Conservation (phyloP, 1,139 yeast species). For the Debaryomyces singareniensis region DNA sequence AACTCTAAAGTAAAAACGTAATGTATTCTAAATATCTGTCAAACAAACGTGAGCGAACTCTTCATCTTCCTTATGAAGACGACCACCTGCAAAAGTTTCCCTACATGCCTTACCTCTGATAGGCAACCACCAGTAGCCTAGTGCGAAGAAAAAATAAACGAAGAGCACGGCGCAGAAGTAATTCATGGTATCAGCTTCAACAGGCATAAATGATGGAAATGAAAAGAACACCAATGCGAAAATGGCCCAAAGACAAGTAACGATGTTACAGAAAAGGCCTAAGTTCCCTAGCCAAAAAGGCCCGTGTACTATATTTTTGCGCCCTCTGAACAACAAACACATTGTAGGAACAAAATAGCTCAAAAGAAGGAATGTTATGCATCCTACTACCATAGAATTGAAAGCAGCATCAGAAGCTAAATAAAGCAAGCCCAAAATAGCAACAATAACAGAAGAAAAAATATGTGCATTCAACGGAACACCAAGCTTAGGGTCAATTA, state of each 20-base stretch:
- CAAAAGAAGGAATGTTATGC: conserved; percentile 38
- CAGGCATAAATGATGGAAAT: conserved; percentile 65
- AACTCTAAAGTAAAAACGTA: too few relatives aligned
- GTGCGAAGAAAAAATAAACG: conserved; percentile 46
- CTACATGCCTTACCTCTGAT: conserved; percentile 33
- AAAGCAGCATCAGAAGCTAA: conserved; percentile 39
- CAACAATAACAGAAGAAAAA: conserved; percentile 32
- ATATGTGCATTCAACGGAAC: conserved; percentile 42
- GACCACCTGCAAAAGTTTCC: conserved; percentile 40
- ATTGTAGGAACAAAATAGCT: conserved; percentile 37
- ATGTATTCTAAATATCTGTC: conserved; percentile 4
- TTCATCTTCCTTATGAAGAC: conserved; percentile 34
- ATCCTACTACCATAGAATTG: conserved; percentile 41
- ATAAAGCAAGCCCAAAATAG: conserved; percentile 36
- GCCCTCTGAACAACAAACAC: conserved; percentile 50
- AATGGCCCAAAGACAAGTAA: conserved; percentile 52
- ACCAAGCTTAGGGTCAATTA: conserved; percentile 36
- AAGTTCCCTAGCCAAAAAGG: conserved; percentile 56
- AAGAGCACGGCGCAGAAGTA: conserved; percentile 64
- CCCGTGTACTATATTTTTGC: conserved; percentile 58
- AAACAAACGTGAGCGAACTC: conserved; percentile 44
- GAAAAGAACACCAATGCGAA: conserved; percentile 61
- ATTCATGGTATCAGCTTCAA: conserved; percentile 56
- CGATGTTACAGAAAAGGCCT: conserved; percentile 50
- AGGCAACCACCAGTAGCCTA: conserved; percentile 55